Base-by-base conservation (phyloP, 2,329 filamentous ascomycete genomes). In the Xylariaceae sp. region DNA sequence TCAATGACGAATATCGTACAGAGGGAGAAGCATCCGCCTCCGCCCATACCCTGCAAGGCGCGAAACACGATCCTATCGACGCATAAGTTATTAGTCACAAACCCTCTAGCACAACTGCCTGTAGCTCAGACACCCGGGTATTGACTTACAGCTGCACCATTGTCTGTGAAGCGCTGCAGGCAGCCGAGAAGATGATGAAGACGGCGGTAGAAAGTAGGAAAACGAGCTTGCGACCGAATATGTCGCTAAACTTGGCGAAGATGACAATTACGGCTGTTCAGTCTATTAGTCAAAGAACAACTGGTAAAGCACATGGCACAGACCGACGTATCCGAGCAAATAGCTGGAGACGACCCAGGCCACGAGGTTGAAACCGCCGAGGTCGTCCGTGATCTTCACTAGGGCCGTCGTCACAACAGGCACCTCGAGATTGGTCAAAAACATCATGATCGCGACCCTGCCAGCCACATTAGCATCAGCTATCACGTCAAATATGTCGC, bases 351-450 rank as follows among this genome's bases (percentile, higher is more conserved):
- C 61, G 4, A 73, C 54, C 68, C 68, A 51, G 28, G 46, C 43
- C 19, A 42, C 37, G 25, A 39, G 40, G 28, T 43, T 36, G 19
- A 50, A 52, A n/a, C 35, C 39, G 16, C 41, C 35, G 12, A 51
- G 37, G n/a, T 43, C 43, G 34, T 51, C 55, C 3, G 55, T 59
- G 22, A 70, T 69, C 15, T 63, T 60, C 1, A 70, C 60, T 1
- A 72, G 50, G 6, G 67, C 61, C 0, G 68, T 71, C 49, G 61
- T 65, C n/a, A 72, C 65, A 17, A 70, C 70, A 4, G 66, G 68
- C 6, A 60, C 66, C 38, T 72, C 68, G 3, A 68, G 50, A 1
- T 59, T 62, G 1, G 67, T 63, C 3, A 72, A 53, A 24, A 70
- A 59, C 3, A 67, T 50, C 17, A 42, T 42, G 6, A 52, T 29